These are phyloP conservation scores for Salvia sclarea DNA, from an alignment of 305 asterid species.

Conservation along the genomic window DNA sequence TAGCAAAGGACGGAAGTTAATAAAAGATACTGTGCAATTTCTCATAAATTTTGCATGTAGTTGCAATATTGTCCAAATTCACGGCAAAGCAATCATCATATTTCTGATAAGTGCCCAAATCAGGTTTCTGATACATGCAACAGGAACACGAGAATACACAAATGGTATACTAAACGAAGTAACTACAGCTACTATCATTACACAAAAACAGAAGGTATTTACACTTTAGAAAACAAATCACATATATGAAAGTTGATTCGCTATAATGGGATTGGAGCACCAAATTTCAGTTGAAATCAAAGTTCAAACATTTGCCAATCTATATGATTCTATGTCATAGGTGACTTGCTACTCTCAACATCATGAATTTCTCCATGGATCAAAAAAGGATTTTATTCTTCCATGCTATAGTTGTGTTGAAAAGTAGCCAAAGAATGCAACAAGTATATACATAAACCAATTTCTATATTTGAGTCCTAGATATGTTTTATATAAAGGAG, in stretches of 20 bases:
- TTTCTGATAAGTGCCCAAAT: not conserved
- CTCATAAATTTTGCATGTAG: constrained; percentile 5
- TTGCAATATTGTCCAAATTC: constrained; percentile 24
- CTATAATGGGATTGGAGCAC: not conserved
- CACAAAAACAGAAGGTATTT: not conserved
- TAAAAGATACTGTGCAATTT: not conserved
- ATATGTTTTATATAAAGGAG: not conserved
- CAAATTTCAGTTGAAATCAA: not conserved
- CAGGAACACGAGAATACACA: constrained; percentile 2
- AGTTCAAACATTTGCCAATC: not conserved
- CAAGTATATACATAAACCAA: not conserved
- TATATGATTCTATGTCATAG: not conserved
- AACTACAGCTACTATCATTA: not conserved
- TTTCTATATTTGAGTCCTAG: not conserved
- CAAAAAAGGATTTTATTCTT: not conserved
- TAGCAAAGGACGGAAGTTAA: constrained; percentile 24
- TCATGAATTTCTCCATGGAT: constrained; percentile 3
- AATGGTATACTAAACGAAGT: not conserved
- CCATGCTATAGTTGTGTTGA: not conserved
- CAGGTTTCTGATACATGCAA: constrained; percentile 1
- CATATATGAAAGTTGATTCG: not conserved
- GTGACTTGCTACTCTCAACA: not conserved
- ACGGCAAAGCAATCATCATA: constrained; percentile 11
- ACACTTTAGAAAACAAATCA: not conserved
- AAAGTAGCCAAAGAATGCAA: not conserved